phyloP scores from a whole-genome alignment of 805 yeast genomes.

The Nakazawaea molendinolei region DNA sequence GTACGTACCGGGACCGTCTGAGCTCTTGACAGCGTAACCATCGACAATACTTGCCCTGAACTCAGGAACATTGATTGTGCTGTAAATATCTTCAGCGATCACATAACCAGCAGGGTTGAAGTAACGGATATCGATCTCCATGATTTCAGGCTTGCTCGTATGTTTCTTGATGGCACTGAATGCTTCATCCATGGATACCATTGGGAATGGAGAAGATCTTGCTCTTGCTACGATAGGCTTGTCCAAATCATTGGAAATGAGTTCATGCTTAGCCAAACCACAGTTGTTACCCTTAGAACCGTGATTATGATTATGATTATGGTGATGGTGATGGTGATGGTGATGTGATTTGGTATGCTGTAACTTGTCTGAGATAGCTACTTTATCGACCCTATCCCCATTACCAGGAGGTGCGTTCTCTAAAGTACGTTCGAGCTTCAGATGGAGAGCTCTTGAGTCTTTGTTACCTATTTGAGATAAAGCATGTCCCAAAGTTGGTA shows the following conservation, averaged over 20 bases:
- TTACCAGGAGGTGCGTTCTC: conserved; percentile 19
- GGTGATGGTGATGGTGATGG: conserved; percentile 14
- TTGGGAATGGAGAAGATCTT: conserved; percentile 42
- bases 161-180: conserved; percentile 23
- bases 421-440: conserved; percentile 21
- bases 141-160: conserved; percentile 25
- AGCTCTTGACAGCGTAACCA: conserved; percentile 43
- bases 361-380: not conserved
- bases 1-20: conserved; percentile 39
- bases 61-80: conserved; percentile 36
- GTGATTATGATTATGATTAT: conserved; percentile 14
- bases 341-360: conserved; percentile 9
- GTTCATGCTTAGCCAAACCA: conserved; percentile 31
- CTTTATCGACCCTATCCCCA: conserved; percentile 1
- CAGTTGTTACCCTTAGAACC: conserved; percentile 15
- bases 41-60: conserved; percentile 52
- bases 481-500: conserved; percentile 36
- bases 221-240: conserved; percentile 35
- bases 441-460: conserved; percentile 35
- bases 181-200: conserved; percentile 37
- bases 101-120: conserved; percentile 29
- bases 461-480: conserved; percentile 28
- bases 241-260: conserved; percentile 26
- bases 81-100: conserved; percentile 33
- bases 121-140: conserved; percentile 22